Percentiles rank a stretch among this genome's conserved stretches.
Evolutionary conservation across 2,329 filamentous ascomycete genomes (phyloP).

Genomic region (Fonsecaea pugnacius): DNA sequence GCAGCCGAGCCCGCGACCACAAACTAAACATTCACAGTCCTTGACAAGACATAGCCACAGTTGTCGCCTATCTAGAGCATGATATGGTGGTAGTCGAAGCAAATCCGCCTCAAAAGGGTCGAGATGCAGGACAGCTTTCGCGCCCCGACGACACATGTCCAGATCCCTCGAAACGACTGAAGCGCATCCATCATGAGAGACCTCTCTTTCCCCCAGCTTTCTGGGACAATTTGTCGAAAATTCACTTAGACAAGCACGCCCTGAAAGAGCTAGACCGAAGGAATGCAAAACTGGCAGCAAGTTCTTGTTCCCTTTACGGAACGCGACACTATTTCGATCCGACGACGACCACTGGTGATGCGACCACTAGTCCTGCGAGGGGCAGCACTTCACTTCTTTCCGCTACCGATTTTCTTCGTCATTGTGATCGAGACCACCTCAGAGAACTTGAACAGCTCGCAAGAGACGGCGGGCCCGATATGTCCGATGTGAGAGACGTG

Average conservation of each 20-base stretch:
- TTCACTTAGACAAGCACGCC: conserved; percentile 35
- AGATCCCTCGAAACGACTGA: not conserved
- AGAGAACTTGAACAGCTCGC: conserved; percentile 39
- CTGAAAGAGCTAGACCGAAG: conserved; percentile 37
- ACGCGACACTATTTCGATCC: conserved; percentile 15
- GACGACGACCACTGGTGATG: too few relatives aligned
- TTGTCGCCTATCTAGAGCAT: too few relatives aligned
- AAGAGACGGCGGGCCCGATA: conserved; percentile 44
- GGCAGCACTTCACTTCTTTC: not conserved
- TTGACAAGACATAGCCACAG: too few relatives aligned
- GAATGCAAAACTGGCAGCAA: conserved; percentile 14
- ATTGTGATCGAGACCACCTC: conserved; percentile 12
- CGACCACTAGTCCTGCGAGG: too few relatives aligned
- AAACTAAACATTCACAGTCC: too few relatives aligned
- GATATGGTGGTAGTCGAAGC: too few relatives aligned
- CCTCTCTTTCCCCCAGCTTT: conserved; percentile 26
- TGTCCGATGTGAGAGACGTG: conserved; percentile 44
- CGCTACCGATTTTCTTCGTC: conserved; percentile 8
- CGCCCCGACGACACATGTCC: conserved; percentile 3
- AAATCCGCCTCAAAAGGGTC: too few relatives aligned
- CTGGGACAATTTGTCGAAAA: conserved; percentile 39
- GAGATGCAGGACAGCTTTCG: too few relatives aligned
- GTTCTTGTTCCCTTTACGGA: conserved; percentile 2
- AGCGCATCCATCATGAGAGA: not conserved
- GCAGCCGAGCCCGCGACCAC: too few relatives aligned